Conservation (phyloP, 495 filamentous ascomycete genomes). For the Annulohypoxylon bovei region DNA sequence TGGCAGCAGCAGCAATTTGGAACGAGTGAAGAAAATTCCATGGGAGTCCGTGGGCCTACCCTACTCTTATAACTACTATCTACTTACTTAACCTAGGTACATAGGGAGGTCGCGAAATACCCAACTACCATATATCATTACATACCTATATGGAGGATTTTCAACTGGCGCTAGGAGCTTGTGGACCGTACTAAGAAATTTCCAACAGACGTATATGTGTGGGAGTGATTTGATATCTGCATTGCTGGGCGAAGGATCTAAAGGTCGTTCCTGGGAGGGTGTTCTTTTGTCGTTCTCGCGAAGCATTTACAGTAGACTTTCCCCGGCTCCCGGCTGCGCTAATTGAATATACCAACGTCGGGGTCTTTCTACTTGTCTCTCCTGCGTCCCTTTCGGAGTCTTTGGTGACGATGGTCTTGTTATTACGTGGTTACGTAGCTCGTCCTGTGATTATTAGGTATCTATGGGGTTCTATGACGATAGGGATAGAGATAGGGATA, state of each 20-base stretch:
- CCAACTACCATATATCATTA: conserved; percentile 9
- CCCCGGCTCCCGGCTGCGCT: background rate
- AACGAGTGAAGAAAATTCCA: conserved; percentile 1
- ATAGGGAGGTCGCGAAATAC: background rate
- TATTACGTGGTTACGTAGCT: too few species aligned
- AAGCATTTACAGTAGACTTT: conserved; percentile 34
- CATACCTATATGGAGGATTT: conserved; percentile 13
- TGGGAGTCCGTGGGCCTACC: background rate
- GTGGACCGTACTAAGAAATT: conserved; percentile 1
- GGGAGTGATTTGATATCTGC: conserved; percentile 28
- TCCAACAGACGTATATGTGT: background rate
- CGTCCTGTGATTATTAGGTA: too few species aligned
- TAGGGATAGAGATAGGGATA: background rate
- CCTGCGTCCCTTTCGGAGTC: background rate
- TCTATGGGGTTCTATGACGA: background rate
- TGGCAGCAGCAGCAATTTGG: conserved; percentile 27
- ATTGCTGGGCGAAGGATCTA: conserved; percentile 28
- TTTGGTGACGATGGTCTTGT: background rate
- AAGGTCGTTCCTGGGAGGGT: background rate
- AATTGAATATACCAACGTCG: conserved; percentile 20
- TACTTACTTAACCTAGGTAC: background rate
- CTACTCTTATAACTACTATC: background rate
- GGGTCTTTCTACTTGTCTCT: background rate
- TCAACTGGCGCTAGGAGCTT: conserved; percentile 35
- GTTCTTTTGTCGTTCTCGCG: background rate